phyloP scores from a whole-genome alignment of 305 asterid species.

The Coffea humblotiana region DNA sequence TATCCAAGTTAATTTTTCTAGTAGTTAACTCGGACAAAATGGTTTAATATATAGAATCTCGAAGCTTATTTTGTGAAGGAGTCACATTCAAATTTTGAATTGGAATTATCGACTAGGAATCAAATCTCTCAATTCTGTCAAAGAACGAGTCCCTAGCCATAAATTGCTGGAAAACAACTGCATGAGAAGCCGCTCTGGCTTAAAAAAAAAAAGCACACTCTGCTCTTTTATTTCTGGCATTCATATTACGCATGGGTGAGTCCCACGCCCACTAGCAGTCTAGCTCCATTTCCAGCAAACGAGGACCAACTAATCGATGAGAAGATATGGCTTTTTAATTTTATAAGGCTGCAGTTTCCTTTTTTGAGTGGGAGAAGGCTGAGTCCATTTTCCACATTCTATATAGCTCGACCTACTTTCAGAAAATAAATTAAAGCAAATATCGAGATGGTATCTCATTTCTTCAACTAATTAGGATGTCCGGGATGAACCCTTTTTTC shows the following conservation, averaged over 20 bases:
- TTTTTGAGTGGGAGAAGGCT: neutral
- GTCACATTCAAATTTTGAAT: too few relatives aligned
- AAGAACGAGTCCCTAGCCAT: neutral
- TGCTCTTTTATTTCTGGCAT: neutral
- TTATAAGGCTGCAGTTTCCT: slow-evolving; percentile 5
- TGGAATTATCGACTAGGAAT: neutral
- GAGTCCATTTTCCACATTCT: neutral
- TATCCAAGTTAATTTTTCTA: too few relatives aligned
- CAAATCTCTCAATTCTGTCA: too few relatives aligned
- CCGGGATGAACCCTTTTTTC: neutral
- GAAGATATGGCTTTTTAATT: neutral
- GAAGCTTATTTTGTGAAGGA: neutral
- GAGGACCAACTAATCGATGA: slow-evolving; percentile 6
- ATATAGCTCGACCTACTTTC: neutral
- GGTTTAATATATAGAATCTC: too few relatives aligned
- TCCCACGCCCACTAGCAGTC: slow-evolving; percentile 5
- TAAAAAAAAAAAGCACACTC: neutral
- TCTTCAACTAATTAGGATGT: neutral
- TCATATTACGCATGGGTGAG: neutral
- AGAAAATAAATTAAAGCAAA: neutral
- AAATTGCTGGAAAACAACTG: neutral
- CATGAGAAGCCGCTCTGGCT: neutral
- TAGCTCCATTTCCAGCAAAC: neutral
- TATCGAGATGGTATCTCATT: neutral
- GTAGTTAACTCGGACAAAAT: too few relatives aligned